Conservation (phyloP, 371 early-diverging fungal genomes). For the Mortierella sp. region DNA sequence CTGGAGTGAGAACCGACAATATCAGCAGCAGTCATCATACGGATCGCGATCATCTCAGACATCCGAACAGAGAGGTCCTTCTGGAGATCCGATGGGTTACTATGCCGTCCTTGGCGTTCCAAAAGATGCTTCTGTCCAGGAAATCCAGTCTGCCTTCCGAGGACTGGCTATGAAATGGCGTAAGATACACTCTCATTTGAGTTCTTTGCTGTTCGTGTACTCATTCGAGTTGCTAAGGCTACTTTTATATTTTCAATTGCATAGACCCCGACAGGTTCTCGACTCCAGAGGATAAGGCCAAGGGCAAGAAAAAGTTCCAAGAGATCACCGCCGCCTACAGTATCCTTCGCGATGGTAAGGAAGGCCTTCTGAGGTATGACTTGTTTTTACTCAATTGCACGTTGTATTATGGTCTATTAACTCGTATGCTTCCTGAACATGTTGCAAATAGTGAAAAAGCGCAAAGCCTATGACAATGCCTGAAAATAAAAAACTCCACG, state of each 20-base stretch:
- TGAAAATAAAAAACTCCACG: background rate
- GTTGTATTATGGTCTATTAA: background rate
- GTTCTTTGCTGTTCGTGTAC: too few relatives aligned
- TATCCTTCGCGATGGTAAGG: slow-evolving; percentile 69
- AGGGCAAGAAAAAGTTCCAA: slow-evolving; percentile 69
- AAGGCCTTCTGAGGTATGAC: background rate
- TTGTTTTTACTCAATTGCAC: background rate
- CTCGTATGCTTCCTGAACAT: background rate
- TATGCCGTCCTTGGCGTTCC: slow-evolving; percentile 63
- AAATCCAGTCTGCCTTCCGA: slow-evolving; percentile 73
- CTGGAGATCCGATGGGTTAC: slow-evolving; percentile 65
- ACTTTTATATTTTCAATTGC: too few relatives aligned
- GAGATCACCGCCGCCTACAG: slow-evolving; percentile 69
- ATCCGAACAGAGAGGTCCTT: slow-evolving; percentile 18
- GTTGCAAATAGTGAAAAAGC: slow-evolving; percentile 27
- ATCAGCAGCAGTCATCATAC: slow-evolving; percentile 47
- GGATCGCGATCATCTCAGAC: slow-evolving; percentile 32
- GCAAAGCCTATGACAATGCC: slow-evolving; percentile 35
- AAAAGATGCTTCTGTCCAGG: slow-evolving; percentile 62
- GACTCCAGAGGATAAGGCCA: slow-evolving; percentile 64
- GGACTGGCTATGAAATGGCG: slow-evolving; percentile 62
- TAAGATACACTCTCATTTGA: slow-evolving; percentile 29
- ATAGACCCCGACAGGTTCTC: slow-evolving; percentile 72
- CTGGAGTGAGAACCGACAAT: slow-evolving; percentile 63
- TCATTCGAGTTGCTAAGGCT: too few relatives aligned